Evolutionary conservation across 371 early-diverging fungal genomes (phyloP).

Genomic region (Choanephora cucurbitarum): DNA sequence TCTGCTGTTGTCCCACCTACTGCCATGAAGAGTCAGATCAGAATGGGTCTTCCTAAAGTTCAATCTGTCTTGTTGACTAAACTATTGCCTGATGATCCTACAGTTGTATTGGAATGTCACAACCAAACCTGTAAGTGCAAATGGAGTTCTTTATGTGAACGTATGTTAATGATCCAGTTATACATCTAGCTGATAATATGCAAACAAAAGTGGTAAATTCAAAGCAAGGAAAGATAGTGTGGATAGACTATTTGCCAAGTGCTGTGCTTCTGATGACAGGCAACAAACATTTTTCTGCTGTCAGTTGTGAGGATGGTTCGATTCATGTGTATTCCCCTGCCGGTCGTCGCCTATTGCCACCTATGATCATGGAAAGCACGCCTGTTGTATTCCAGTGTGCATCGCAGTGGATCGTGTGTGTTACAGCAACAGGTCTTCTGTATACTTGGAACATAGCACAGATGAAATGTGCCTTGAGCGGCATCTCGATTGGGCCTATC

Average conservation of each 20-base stretch:
- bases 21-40: slow-evolving; percentile 50
- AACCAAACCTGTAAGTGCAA: slow-evolving; percentile 40
- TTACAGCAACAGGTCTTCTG: slow-evolving; percentile 66
- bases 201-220: slow-evolving; percentile 52
- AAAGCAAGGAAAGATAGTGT: slow-evolving; percentile 47
- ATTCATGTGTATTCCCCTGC: slow-evolving; percentile 67
- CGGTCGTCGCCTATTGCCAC: slow-evolving; percentile 73
- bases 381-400: slow-evolving; percentile 59
- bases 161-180: too few relatives aligned
- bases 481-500: slow-evolving; percentile 62
- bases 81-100: slow-evolving; percentile 23
- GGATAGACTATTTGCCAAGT: slow-evolving; percentile 66
- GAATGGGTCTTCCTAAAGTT: slow-evolving; percentile 57
- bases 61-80: slow-evolving; percentile 44
- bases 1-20: slow-evolving; percentile 46
- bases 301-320: slow-evolving; percentile 71
- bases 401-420: slow-evolving; percentile 63
- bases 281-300: slow-evolving; percentile 58
- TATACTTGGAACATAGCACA: slow-evolving; percentile 70
- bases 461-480: slow-evolving; percentile 44
- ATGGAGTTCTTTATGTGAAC: too few relatives aligned
- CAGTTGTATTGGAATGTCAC: slow-evolving; percentile 56
- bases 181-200: neutral
- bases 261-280: slow-evolving; percentile 63
- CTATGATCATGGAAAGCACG: slow-evolving; percentile 68